These are phyloP conservation scores for Ailanthus altissimus DNA, from an alignment of 345 rosid genomes.

Conservation along the genomic window DNA sequence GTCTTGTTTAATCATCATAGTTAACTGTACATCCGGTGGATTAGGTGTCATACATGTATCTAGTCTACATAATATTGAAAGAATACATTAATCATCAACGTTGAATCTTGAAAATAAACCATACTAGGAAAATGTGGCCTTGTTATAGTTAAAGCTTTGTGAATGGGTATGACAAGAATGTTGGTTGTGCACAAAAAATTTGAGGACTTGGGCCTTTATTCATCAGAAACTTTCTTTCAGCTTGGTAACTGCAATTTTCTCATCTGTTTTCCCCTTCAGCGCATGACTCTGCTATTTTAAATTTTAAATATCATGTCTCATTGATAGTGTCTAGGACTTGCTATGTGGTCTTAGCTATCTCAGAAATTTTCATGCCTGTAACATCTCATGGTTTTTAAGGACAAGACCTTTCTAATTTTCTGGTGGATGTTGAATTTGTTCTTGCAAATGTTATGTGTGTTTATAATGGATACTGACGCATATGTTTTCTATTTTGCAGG, in stretches of 20 bases:
- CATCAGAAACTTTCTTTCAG: neutral
- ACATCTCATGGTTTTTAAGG: neutral
- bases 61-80: neutral
- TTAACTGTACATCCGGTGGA: neutral
- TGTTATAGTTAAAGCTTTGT: neutral
- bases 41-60: neutral
- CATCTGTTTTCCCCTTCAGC: neutral
- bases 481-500: conserved; percentile 50
- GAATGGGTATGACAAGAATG: neutral
- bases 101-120: neutral
- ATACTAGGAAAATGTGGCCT: neutral
- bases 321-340: neutral
- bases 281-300: neutral
- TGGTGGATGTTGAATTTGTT: neutral
- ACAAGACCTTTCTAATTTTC: neutral
- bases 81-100: neutral
- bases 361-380: neutral
- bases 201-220: neutral
- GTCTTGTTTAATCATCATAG: neutral
- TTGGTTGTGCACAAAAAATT: neutral
- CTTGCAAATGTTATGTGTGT: neutral
- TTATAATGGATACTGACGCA: conserved; percentile 8
- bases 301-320: neutral
- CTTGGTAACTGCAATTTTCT: neutral
- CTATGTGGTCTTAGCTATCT: neutral